Evolutionary conservation across 2,329 filamentous ascomycete species (phyloP), one percentile per base, ranked within the genome.

Genomic region (Huntiella moniliformis): DNA sequence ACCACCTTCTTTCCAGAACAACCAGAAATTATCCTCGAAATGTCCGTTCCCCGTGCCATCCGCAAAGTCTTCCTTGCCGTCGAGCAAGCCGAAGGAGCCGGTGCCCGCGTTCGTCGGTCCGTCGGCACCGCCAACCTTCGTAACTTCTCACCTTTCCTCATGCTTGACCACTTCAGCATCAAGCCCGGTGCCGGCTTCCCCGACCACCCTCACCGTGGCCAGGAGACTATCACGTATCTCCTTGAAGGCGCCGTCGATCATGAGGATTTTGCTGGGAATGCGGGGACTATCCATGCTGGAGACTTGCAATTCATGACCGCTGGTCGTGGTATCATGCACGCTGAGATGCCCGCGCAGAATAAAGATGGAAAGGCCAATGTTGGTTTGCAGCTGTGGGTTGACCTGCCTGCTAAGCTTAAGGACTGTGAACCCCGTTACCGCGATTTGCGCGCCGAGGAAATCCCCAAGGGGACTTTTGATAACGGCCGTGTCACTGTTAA

Each of bases 261-360:
- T 57, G 86, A 94, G 64, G 86, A 94, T 61, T 94, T 94, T 54
- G 79, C 83, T 2, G 86, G 86, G 10, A 79, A 91, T 64, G 71
- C 71, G 42, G 91, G 88, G 48, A 91, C 82, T 3, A 84, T 96
- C 54, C 71, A 79, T 50, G 64, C 81, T 0, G 88, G 88, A n/a
- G 88, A 95, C 58, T 65, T 96, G 41, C 88, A 96, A 59, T 96
- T 96, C 69, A 96, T 96, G 91, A 95, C 88, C 0, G 88, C 88
- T 1, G 88, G 88, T 3, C 68, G 72, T 15, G 88, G 88, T 37
- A 92, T 96, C 55, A 82, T 95, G 61, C 91, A 96, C 61, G 84
- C 87, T 34, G 88, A 96, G 63, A 95, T 96, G 86, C 88, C 88
- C 7, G 72, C 74, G 46, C 75, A 82, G 57, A 84, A 85, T 58